phyloP scores from a whole-genome alignment of 441 rosid genomes.

The Corymbia calophylla region DNA sequence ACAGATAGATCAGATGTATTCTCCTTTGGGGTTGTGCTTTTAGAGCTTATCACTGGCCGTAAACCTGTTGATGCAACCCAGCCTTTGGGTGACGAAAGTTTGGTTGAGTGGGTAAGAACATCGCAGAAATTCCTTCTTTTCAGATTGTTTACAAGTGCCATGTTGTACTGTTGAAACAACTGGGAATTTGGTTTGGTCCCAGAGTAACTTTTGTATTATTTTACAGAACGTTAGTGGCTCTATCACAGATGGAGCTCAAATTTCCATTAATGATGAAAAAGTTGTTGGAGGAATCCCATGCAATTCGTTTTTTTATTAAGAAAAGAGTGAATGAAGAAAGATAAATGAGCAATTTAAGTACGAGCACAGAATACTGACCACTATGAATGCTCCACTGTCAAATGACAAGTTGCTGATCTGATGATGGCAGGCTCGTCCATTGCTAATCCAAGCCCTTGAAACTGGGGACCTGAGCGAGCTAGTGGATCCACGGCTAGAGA shows the following conservation, averaged over 20 bases:
- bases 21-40: conserved; percentile 85
- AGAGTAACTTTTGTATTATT: neutral
- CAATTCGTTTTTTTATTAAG: neutral
- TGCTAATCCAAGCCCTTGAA: conserved; percentile 54
- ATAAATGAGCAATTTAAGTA: neutral
- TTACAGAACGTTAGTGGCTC: neutral
- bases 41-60: conserved; percentile 78
- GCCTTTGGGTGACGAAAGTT: conserved; percentile 81
- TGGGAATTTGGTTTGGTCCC: neutral
- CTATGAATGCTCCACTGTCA: neutral
- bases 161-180: neutral
- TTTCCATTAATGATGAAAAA: neutral
- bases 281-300: neutral
- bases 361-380: neutral
- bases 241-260: neutral
- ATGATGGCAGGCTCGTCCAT: conserved; percentile 68
- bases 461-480: conserved; percentile 48
- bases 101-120: conserved; percentile 79
- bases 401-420: neutral
- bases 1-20: conserved; percentile 86
- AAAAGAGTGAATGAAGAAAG: neutral
- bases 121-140: neutral
- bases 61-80: conserved; percentile 70
- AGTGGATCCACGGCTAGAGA: conserved; percentile 61
- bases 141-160: neutral